Evolutionary conservation across 1,284 basidiomycete species (phyloP).

Genomic region (Malassezia restricta): DNA sequence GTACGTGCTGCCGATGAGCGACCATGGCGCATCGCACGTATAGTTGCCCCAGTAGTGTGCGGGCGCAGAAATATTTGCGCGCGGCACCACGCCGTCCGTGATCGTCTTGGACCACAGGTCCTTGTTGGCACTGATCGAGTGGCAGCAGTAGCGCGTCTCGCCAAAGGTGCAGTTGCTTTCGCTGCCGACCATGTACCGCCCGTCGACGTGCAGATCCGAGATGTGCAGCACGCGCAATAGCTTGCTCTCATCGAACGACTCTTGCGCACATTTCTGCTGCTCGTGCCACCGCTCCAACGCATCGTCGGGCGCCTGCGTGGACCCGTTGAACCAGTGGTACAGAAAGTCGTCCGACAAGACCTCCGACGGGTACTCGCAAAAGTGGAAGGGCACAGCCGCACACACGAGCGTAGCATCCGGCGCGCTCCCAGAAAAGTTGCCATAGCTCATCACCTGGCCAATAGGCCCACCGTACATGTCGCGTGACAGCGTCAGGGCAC

Average conservation of each 20-base stretch:
- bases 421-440: conserved; percentile 24
- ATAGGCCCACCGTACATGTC: conserved; percentile 26
- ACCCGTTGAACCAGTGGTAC: conserved; percentile 30
- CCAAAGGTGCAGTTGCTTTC: conserved; percentile 62
- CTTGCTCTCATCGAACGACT: conserved; percentile 1
- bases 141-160: conserved; percentile 53
- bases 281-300: conserved; percentile 6
- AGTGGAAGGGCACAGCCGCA: conserved; percentile 21
- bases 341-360: conserved; percentile 22
- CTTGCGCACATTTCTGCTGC: background rate
- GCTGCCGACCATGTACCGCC: conserved; percentile 61
- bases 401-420: conserved; percentile 40
- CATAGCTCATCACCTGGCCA: conserved; percentile 35
- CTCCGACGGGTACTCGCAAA: conserved; percentile 15
- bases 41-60: conserved; percentile 38
- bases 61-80: conserved; percentile 21
- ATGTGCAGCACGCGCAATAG: conserved; percentile 62
- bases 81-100: conserved; percentile 34
- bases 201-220: conserved; percentile 66
- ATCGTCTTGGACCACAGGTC: conserved; percentile 38
- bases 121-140: conserved; percentile 53
- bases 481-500: conserved; percentile 51
- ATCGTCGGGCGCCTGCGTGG: conserved; percentile 9
- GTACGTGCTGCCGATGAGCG: conserved; percentile 56
- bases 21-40: conserved; percentile 58